phyloP scores from a whole-genome alignment of 2,329 filamentous ascomycete species.

The Claviceps lovelessii region DNA sequence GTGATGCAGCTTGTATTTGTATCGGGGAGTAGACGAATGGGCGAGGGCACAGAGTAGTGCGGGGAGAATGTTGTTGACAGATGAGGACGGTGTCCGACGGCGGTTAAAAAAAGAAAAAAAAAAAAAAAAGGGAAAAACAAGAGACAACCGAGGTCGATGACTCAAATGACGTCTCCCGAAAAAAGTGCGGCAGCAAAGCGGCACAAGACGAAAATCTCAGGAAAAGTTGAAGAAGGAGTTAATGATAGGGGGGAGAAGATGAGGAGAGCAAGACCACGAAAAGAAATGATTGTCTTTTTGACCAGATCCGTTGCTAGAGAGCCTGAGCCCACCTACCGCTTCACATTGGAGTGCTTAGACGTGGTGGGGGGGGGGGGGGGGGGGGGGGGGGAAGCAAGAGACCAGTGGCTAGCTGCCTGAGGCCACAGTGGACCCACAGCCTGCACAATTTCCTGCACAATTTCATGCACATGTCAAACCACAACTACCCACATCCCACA shows the following conservation, averaged over 20 bases:
- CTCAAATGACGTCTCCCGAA: not conserved
- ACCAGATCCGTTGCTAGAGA: conserved; percentile 9
- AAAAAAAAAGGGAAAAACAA: not conserved
- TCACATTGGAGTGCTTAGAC: not conserved
- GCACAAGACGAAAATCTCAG: conserved; percentile 1
- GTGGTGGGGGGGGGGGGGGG: not conserved
- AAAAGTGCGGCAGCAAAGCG: conserved; percentile 1
- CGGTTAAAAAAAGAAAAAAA: not conserved
- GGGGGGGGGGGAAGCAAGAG: not conserved
- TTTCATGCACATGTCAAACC: not conserved
- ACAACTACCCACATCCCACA: not conserved
- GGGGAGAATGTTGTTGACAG: conserved; percentile 5
- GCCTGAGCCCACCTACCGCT: conserved; percentile 8
- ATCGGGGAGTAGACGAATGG: conserved; percentile 1
- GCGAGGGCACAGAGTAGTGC: conserved; percentile 3
- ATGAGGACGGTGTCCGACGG: not conserved
- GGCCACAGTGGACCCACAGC: conserved; percentile 1
- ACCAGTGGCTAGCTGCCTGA: conserved; percentile 5
- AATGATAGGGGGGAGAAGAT: conserved; percentile 1
- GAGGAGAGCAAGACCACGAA: conserved; percentile 6
- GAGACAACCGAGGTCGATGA: not conserved
- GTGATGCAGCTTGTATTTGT: conserved; percentile 17
- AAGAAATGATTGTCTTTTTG: conserved; percentile 6
- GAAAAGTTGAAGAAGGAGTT: conserved; percentile 1
- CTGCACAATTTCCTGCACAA: not conserved